Conservation (phyloP, 2,329 filamentous ascomycete genomes). For the Fusarium euwallaceae region DNA sequence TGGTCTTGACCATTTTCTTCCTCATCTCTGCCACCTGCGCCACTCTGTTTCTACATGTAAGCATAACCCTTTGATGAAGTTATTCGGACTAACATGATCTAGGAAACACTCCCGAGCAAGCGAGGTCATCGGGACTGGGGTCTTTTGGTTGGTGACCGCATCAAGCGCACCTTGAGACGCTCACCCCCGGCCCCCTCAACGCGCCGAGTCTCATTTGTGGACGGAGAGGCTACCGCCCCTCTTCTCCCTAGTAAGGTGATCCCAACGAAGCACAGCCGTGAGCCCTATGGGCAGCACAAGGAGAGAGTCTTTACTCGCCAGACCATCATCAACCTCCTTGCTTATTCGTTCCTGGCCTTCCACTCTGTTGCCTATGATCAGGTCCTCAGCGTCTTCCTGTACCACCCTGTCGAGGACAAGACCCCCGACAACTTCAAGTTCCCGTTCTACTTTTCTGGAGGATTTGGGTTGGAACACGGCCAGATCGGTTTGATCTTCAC, state of each 20-base stretch:
- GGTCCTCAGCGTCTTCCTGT: constrained; percentile 88
- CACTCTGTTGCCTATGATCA: constrained; percentile 91
- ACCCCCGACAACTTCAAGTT: constrained; percentile 71
- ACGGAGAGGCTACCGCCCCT: constrained; percentile 69
- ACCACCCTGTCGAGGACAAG: constrained; percentile 74
- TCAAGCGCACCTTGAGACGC: constrained; percentile 61
- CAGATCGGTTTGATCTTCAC: constrained; percentile 90
- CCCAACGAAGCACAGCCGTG: constrained; percentile 40
- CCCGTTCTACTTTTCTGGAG: constrained; percentile 86
- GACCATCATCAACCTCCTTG: constrained; percentile 79
- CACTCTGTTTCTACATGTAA: constrained; percentile 80
- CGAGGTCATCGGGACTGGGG: constrained; percentile 80
- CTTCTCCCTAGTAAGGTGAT: constrained; percentile 59
- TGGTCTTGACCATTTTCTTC: constrained; percentile 83
- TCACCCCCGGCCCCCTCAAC: constrained; percentile 42
- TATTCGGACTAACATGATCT: constrained; percentile 6
- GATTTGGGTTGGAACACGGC: constrained; percentile 80
- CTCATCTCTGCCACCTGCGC: constrained; percentile 80
- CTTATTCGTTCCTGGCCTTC: constrained; percentile 85
- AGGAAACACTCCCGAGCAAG: constrained; percentile 85
- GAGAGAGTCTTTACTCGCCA: constrained; percentile 79
- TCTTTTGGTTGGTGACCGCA: constrained; percentile 75
- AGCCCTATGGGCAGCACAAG: constrained; percentile 55
- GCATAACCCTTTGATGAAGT: neutral
- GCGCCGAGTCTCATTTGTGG: constrained; percentile 63